Base-by-base conservation (phyloP, 768 basidiomycete species). In the Kwoniella heveanensis region DNA sequence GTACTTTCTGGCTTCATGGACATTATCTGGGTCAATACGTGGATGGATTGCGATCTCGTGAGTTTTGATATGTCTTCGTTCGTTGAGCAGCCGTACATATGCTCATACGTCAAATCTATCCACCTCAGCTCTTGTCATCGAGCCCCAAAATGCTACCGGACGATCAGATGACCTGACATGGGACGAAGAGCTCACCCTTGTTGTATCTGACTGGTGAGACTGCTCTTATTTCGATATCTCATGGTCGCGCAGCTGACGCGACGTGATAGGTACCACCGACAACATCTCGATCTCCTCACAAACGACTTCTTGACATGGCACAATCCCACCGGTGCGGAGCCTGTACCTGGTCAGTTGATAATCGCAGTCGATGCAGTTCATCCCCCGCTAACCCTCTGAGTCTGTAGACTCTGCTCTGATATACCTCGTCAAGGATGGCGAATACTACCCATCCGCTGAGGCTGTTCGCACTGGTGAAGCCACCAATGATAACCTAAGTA, bases 201-300 rank as follows among this genome's bases (percentile, higher is more conserved):
- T 92, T 62, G 82, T 97, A 0, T 85, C 87, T 4, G 94, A 97
- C 77, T 98, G 95, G 94, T 97, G 95, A 83, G 82, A 3, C 39
- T 44, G 8, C 17, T 10, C 15, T 44, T 4, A 10, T 17, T 17
- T 44, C 17, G 4, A 17, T 44, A 19, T 44, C 39, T 10, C 6
- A 44, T 32, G 19, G 15, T 44, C 15, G 15, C 3, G 6, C 17
- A 8, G 39, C 39, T 44, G 8, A 44, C 39, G 15, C 39, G 15
- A 10, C 5, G 84, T 44, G 32, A 64, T 58, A 65, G 66, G 66
- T 97, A 96, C 74, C 92, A 95, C 76, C 76, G 86, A 8, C 83
- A 90, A 75, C 90, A 92, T 62, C 54, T 80, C 0, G 82, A 80
- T 9, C 84, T 95, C 27, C 55, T 90, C 54, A 57, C 65, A 19